Evolutionary conservation across 257 asterid genomes (phyloP).

Genomic region (Solanum lignicaule): DNA sequence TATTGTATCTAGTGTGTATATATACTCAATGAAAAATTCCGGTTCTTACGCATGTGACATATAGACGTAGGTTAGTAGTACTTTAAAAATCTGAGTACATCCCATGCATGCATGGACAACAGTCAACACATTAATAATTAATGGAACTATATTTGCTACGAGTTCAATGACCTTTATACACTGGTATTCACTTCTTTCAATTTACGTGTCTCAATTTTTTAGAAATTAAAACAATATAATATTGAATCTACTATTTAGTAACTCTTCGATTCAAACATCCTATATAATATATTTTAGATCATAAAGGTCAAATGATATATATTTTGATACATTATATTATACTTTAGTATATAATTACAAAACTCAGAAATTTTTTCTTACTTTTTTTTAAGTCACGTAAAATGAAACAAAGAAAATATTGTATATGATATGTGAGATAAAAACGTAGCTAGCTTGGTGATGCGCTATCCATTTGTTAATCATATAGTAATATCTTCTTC

Average conservation of each 20-base stretch:
- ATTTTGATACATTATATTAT: neutral
- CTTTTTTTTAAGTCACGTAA: neutral
- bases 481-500: neutral
- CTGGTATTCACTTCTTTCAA: neutral
- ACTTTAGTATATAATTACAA: neutral
- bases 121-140: neutral
- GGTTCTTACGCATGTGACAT: neutral
- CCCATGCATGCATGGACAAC: neutral
- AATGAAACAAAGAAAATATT: neutral
- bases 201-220: neutral
- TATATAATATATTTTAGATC: neutral
- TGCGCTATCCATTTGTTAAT: neutral
- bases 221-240: neutral
- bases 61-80: neutral
- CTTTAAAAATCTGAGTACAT: neutral
- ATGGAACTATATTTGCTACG: neutral
- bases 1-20: too few relatives aligned
- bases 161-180: neutral
- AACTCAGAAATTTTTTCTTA: neutral
- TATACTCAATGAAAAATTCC: neutral
- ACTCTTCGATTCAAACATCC: neutral
- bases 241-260: neutral
- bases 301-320: neutral
- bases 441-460: neutral
- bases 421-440: neutral